A percentile compares a stretch with the other conserved stretches of the same genome.
phyloP scores from a whole-genome alignment of 768 basidiomycete species.

The Paxillus rubicundulus region DNA sequence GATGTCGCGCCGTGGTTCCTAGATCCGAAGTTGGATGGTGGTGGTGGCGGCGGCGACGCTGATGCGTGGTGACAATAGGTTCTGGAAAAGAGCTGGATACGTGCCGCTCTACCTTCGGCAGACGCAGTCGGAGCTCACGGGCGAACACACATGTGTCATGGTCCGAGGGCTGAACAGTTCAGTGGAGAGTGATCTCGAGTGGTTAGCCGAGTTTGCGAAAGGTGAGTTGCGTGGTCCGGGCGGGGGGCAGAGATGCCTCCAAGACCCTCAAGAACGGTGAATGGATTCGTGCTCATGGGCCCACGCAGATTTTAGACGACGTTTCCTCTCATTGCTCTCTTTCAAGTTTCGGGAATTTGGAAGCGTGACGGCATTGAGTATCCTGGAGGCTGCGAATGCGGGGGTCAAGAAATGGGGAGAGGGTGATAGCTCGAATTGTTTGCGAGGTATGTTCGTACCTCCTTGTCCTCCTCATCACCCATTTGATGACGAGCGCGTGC shows the following conservation, averaged over 20 bases:
- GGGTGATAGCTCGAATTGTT: slow-evolving; percentile 25
- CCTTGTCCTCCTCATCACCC: neutral
- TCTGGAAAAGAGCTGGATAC: slow-evolving; percentile 95
- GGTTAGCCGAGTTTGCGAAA: slow-evolving; percentile 87
- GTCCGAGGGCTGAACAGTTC: slow-evolving; percentile 77
- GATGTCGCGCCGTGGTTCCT: neutral
- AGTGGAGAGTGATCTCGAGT: slow-evolving; percentile 59
- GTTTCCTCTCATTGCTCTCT: slow-evolving; percentile 86
- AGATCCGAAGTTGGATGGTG: neutral
- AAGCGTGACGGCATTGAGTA: slow-evolving; percentile 79
- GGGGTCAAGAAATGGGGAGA: slow-evolving; percentile 49
- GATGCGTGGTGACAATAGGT: slow-evolving; percentile 45
- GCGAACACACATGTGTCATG: slow-evolving; percentile 97
- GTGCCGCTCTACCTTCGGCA: slow-evolving; percentile 92
- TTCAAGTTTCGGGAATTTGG: slow-evolving; percentile 96
- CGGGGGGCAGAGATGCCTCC: neutral
- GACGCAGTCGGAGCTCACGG: slow-evolving; percentile 91
- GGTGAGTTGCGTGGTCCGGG: slow-evolving; percentile 40
- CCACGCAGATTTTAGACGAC: slow-evolving; percentile 80
- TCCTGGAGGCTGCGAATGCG: slow-evolving; percentile 79
- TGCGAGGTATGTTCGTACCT: slow-evolving; percentile 34
- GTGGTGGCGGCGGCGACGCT: neutral
- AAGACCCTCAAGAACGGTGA: neutral
- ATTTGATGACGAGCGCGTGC: slow-evolving; percentile 27
- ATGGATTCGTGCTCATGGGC: too few species aligned